Percentiles rank a stretch among this genome's conserved stretches.
These are phyloP conservation scores for Neopestalotiopsis sp. DNA, from an alignment of 2,329 filamentous ascomycete genomes.

Conservation along the genomic window DNA sequence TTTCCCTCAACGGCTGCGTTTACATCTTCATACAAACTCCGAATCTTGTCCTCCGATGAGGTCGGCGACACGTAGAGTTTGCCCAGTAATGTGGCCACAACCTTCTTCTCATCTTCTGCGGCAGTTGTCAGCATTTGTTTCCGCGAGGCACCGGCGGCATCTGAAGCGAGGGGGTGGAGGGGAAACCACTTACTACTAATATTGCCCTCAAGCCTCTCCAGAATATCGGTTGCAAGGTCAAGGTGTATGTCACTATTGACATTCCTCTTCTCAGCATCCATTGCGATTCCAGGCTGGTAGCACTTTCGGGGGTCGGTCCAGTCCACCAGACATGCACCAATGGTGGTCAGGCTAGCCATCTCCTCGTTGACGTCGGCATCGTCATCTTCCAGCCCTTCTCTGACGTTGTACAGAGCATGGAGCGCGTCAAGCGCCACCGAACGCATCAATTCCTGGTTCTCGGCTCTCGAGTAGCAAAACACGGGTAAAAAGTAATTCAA, in stretches of 20 bases:
- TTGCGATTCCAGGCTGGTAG: constrained; percentile 55
- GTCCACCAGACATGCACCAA: constrained; percentile 84
- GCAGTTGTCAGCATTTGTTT: neutral
- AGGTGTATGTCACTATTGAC: constrained; percentile 82
- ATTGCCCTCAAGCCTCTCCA: constrained; percentile 73
- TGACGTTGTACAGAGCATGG: constrained; percentile 73
- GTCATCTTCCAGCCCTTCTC: constrained; percentile 75
- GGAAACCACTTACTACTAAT: constrained; percentile 64
- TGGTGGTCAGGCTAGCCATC: constrained; percentile 78
- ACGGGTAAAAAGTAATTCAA: constrained; percentile 94
- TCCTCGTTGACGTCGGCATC: constrained; percentile 76
- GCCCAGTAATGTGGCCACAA: constrained; percentile 75
- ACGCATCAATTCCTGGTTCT: constrained; percentile 85
- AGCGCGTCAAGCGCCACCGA: constrained; percentile 75
- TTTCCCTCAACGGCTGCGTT: constrained; percentile 67
- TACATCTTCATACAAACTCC: constrained; percentile 62
- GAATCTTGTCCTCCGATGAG: constrained; percentile 62
- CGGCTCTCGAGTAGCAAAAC: constrained; percentile 83
- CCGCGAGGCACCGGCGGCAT: neutral
- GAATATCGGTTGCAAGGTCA: constrained; percentile 74
- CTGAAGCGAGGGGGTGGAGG: neutral
- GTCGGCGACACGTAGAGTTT: constrained; percentile 81
- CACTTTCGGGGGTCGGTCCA: constrained; percentile 94
- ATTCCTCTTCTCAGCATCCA: constrained; percentile 64
- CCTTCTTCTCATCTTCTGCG: constrained; percentile 84